Percentiles rank a stretch among this genome's conserved stretches.
Conservation (phyloP, 2,329 filamentous ascomycete genomes). For the Grosmannia huntii region DNA sequence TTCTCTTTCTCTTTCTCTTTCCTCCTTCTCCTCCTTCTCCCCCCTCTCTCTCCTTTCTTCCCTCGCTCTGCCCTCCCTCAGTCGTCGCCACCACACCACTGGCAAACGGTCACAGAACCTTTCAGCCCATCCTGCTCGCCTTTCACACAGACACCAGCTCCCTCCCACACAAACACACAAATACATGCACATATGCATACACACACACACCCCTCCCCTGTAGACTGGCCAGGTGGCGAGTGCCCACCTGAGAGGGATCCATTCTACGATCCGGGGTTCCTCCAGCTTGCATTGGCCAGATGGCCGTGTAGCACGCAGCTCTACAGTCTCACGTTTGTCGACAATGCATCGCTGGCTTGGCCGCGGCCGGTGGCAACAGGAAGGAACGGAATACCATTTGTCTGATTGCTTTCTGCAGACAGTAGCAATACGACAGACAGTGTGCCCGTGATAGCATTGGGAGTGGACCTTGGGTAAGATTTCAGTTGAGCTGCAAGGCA, state of each 20-base stretch:
- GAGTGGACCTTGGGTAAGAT: background rate
- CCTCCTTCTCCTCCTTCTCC: no score
- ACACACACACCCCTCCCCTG: constrained; percentile 14
- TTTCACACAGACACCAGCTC: no score
- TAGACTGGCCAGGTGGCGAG: background rate
- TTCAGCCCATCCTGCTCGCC: no score
- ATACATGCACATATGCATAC: no score
- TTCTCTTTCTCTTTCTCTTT: no score
- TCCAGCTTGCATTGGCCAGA: constrained; percentile 6
- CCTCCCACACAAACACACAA: no score
- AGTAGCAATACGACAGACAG: no score
- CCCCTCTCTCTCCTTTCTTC: no score
- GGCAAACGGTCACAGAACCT: no score
- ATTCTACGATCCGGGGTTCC: constrained; percentile 8
- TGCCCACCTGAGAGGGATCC: constrained; percentile 1
- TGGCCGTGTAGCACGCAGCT: constrained; percentile 8
- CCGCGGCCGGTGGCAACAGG: no score
- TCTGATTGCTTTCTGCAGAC: constrained; percentile 12
- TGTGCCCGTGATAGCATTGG: background rate
- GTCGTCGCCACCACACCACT: no score
- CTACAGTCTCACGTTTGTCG: constrained; percentile 11
- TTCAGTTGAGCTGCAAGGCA: background rate
- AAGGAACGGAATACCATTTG: constrained; percentile 10
- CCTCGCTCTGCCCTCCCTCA: no score
- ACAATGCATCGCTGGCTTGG: constrained; percentile 6